These are phyloP conservation scores for Melaleuca alternifolia DNA, from an alignment of 345 rosid genomes.

Conservation along the genomic window DNA sequence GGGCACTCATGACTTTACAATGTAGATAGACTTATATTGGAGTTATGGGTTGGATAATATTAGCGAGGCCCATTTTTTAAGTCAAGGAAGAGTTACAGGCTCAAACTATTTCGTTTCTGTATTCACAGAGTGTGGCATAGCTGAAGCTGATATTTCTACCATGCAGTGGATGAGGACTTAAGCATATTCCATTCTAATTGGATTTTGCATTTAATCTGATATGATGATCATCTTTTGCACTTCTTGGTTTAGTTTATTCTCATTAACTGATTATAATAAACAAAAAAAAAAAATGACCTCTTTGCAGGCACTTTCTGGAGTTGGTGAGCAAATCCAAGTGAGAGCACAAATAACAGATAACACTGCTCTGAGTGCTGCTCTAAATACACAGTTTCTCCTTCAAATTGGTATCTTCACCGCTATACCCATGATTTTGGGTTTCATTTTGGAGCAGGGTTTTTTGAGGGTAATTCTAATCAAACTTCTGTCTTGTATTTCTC, in stretches of 20 bases:
- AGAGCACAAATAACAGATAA: conserved; percentile 53
- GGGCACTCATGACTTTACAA: not conserved
- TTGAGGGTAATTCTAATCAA: conserved; percentile 28
- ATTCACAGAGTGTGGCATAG: not conserved
- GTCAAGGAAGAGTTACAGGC: not conserved
- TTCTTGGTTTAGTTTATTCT: not conserved
- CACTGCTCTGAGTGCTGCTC: conserved; percentile 67
- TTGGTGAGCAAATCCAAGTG: conserved; percentile 52
- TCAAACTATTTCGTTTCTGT: not conserved
- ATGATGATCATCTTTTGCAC: not conserved
- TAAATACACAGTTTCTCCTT: conserved; percentile 90
- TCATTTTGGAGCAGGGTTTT: conserved; percentile 61
- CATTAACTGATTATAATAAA: not conserved
- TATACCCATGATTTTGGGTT: conserved; percentile 91
- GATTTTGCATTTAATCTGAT: not conserved
- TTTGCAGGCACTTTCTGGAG: conserved; percentile 86
- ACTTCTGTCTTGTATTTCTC: not conserved
- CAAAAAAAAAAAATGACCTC: conserved; percentile 1
- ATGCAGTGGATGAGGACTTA: not conserved
- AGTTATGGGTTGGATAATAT: not conserved
- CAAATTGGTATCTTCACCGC: conserved; percentile 96
- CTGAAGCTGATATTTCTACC: not conserved
- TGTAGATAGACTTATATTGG: not conserved
- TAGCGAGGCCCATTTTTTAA: not conserved
- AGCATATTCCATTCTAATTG: not conserved